Base-by-base conservation (phyloP, 1,139 yeast species). In the Cylindricascospora bacillispora region DNA sequence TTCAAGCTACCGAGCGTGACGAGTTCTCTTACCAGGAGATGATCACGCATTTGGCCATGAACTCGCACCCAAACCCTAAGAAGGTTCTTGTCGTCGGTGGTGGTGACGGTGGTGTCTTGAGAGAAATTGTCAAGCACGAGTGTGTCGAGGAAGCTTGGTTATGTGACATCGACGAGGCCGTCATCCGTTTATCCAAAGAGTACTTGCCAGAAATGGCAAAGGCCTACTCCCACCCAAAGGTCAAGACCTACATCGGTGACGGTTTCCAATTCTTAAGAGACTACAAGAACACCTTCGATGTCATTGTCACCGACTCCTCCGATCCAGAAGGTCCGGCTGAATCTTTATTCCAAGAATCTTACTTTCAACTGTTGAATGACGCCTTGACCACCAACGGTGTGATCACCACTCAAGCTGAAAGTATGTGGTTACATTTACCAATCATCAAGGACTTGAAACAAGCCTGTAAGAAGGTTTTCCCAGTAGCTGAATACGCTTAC, bases 321-420 rank as follows among this genome's bases (percentile, higher is more conserved):
- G 95, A 85, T 56, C 95, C 95, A 28, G 95, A 85, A 57, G 95
- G 95, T 34, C 95, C 95, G 23, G 95, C 95, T 30, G 93, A 77
- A 55, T 67, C 79, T 17, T 68, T 85, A 37, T 85, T 85, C 70
- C 86, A 82, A 60, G 73, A 77, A 52, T 81, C 82, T 20, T 85
- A 83, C 66, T 85, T 83, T 57, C 67, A 77, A 58, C 67, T 85
- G 47, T 67, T 85, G 59, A 63, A 66, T 52, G 73, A 71, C 42
- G 94, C 95, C 15, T 68, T 85, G 45, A 80, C 89, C 36, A 78
- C 70, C 43, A 72, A 80, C 52, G 95, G 95, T 52, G 89, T 85
- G 36, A 81, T 83, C 53, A 73, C 92, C 39, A 81, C 93, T 34
- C 95, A 83, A 60, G 92, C 85, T 31, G 95, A 85, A 61, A 79